phyloP scores from a whole-genome alignment of 2,329 filamentous ascomycete genomes.

The Clarireedia hainanense region DNA sequence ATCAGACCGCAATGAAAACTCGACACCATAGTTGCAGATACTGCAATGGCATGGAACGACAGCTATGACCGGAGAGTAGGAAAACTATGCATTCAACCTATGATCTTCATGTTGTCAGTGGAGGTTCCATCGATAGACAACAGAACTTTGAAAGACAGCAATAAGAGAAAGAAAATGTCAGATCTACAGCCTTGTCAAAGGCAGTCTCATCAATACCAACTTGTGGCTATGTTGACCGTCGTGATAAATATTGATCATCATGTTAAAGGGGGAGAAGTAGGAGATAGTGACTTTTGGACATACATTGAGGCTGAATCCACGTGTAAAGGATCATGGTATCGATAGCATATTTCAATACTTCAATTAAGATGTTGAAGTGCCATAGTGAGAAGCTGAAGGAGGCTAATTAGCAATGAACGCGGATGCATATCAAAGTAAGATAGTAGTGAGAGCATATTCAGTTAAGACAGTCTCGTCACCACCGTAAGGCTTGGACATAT shows the following conservation, averaged over 20 bases:
- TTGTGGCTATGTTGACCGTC: constrained; percentile 76
- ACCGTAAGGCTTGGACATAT: constrained; percentile 82
- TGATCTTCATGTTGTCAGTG: neutral
- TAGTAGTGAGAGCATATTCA: constrained; percentile 31
- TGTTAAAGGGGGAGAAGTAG: constrained; percentile 33
- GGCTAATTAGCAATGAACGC: constrained; percentile 13
- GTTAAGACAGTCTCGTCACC: constrained; percentile 46
- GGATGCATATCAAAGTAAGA: neutral
- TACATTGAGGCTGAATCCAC: constrained; percentile 11
- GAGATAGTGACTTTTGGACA: constrained; percentile 1
- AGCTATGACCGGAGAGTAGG: too few relatives aligned
- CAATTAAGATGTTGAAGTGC: neutral
- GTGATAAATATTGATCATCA: constrained; percentile 72
- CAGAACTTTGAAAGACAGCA: neutral
- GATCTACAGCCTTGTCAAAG: constrained; percentile 60
- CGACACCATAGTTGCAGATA: neutral
- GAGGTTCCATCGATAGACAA: neutral
- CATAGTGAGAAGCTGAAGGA: neutral
- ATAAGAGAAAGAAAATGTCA: constrained; percentile 20
- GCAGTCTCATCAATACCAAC: constrained; percentile 69
- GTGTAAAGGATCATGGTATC: constrained; percentile 4
- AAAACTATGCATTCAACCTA: neutral
- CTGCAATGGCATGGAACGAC: too few relatives aligned
- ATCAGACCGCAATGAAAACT: constrained; percentile 8
- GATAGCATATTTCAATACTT: neutral